phyloP scores from a whole-genome alignment of 148 eudicot species.

The Amaranthus hypochondriacus region DNA sequence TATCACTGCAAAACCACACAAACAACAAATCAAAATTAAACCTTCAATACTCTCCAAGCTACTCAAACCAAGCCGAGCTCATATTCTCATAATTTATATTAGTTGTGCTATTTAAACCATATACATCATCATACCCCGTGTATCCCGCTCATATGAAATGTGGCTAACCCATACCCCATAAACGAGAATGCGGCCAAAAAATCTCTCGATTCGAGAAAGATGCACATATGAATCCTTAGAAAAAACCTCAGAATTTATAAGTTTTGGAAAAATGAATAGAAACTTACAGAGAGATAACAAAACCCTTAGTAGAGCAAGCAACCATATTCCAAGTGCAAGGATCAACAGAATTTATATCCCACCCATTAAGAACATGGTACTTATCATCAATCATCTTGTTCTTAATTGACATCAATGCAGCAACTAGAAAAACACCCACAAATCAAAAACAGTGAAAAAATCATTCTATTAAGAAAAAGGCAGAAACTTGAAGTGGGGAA shows the following conservation, averaged over 20 bases:
- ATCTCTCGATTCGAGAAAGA: no score
- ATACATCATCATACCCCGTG: background rate
- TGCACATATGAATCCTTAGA: no score
- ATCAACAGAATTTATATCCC: slow-evolving; percentile 96
- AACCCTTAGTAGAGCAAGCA: slow-evolving; percentile 75
- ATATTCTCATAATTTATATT: no score
- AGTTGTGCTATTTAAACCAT: no score
- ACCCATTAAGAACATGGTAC: slow-evolving; percentile 63
- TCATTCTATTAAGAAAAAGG: background rate
- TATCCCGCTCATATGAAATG: no score
- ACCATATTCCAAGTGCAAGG: slow-evolving; percentile 98
- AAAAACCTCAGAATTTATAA: background rate
- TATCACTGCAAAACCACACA: slow-evolving; percentile 43
- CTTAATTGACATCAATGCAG: slow-evolving; percentile 88
- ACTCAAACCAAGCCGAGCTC: no score
- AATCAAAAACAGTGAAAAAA: background rate
- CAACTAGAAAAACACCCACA: slow-evolving; percentile 45
- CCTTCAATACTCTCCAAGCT: background rate
- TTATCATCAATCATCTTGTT: slow-evolving; percentile 57
- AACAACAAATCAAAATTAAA: slow-evolving; percentile 12
- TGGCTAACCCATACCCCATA: no score
- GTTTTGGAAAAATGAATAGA: background rate
- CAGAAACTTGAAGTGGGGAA: background rate
- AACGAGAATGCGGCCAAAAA: no score
- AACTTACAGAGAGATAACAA: slow-evolving; percentile 81